These are phyloP conservation scores for Mesembryanthemum crystallinum DNA, from an alignment of 148 eudicot genomes.

Conservation along the genomic window DNA sequence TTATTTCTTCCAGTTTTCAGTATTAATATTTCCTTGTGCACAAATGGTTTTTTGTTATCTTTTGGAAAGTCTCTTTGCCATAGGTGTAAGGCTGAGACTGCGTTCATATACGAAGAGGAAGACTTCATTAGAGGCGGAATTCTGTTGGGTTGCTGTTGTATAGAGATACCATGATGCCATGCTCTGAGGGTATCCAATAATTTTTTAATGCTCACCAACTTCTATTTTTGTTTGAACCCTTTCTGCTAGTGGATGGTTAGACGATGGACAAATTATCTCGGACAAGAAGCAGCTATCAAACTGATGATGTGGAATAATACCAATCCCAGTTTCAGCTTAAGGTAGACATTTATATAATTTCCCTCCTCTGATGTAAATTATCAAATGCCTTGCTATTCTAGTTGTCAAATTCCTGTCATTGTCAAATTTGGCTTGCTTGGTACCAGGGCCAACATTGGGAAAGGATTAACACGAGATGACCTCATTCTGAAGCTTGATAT, in stretches of 20 bases:
- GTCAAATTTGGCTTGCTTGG: slow-evolving; percentile 16
- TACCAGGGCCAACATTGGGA: slow-evolving; percentile 73
- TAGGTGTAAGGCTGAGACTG: too few species aligned
- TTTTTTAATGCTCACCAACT: slow-evolving; percentile 4
- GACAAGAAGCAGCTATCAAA: slow-evolving; percentile 72
- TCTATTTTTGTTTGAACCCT: slow-evolving; percentile 4
- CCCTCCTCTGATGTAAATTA: neutral
- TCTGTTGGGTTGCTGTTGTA: neutral
- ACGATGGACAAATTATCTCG: slow-evolving; percentile 78
- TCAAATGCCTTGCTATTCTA: neutral
- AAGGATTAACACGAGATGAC: slow-evolving; percentile 71
- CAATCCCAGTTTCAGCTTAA: slow-evolving; percentile 77
- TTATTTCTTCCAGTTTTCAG: too few species aligned
- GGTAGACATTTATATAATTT: slow-evolving; percentile 35
- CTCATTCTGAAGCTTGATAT: slow-evolving; percentile 51
- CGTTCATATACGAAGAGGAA: too few species aligned
- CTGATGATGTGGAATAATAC: slow-evolving; percentile 91
- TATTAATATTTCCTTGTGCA: too few species aligned
- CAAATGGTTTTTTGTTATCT: too few species aligned
- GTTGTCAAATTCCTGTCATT: neutral
- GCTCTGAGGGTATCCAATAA: neutral
- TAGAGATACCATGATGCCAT: neutral
- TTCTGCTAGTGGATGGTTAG: slow-evolving; percentile 88
- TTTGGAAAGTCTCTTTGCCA: too few species aligned
- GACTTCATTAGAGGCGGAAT: too few species aligned